Base-by-base conservation (phyloP, 2,329 filamentous ascomycete species). In the Aspergillus unguis region DNA sequence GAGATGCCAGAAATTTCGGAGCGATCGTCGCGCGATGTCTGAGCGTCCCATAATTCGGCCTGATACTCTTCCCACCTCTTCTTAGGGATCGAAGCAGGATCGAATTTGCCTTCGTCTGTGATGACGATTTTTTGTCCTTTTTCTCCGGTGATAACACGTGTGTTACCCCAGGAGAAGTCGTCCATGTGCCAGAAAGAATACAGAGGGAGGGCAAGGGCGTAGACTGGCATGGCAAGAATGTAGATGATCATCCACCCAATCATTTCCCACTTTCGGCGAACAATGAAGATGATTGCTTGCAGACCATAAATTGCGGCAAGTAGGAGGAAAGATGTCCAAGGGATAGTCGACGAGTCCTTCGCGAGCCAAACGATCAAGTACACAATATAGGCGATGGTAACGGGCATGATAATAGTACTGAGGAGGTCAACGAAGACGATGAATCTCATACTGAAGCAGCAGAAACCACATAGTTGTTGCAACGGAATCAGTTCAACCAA, bases 51-150 rank as follows among this genome's bases (percentile, higher is more conserved):
- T 41, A 99, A 85, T 79, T 97, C 94, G 58, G 88, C 88, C 73
- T 99, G 94, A 72, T 97, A 99, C 66, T 99, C 94, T 72, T 99
- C 94, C 94, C 94, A 99, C 80, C 89, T 94, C 85, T 97, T 99
- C 76, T 90, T 89, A 23, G 94, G 94, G 61, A 99, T 97, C 35
- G 86, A 89, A 43, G 82, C 80, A 10, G 94, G 92, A 68, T 99
- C 94, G 68, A 97, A 99, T 73, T 96, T 96, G 77, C 94, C 94
- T 76, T 99, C 94, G 70, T 99, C 94, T 1, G 91, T 90, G 60
- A 99, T 87, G 62, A 99, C 84, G 57, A 97, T 78, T 79, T 96
- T 92, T 70, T 90, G 87, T 59, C 94, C 94, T 71, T 87, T 86
- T 70, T 99, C 94, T 69, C 94, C 94, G 6, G 89, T 94, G 59